Base-by-base conservation (phyloP, 2,329 filamentous ascomycete species). In the Blastomyces percursus region DNA sequence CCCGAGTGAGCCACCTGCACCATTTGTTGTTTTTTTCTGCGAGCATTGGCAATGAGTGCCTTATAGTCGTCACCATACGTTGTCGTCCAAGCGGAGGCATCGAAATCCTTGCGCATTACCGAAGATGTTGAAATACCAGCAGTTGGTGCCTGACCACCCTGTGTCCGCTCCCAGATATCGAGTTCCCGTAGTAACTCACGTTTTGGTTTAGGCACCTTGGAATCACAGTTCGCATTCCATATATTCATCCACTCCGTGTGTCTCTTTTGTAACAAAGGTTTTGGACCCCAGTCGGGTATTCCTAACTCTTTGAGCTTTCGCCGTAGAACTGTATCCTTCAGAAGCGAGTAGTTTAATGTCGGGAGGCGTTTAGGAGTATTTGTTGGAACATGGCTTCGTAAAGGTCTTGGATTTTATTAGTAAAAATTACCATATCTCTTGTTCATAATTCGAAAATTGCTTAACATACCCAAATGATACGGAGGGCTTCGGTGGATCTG, bases 171-270 rank as follows among this genome's bases (percentile, higher is more conserved):
- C 93, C 94, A 97, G 1, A 84, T 76, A 27, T 93, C 88, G 14
- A 99, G 74, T 64, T 97, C 93, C 16, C 83, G 84, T 19, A 96
- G 75, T 4, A 99, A 75, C 63, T 94, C 87, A 7, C 77, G 71
- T 66, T 89, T 90, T 12, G 80, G 80, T 71, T 88, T 89, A 0
- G 91, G 91, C 1, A 79, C 79, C 44, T 83, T 83, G 1, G 92
- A 88, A 74, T 99, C 94, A 75, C 91, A 96, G 72, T 99, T 99
- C 12, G 95, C 90, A 73, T 99, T 99, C 88, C 91, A 96, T 21
- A 99, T 77, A 46, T 94, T 96, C 60, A 94, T 82, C 92, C 92
- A 99, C 74, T 99, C 94, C 30, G 84, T 90, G 70, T 97, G 92
- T 21, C 95, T 84, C 67, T 82, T 84, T 72, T 93, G 88, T 61